Conservation (phyloP, 2,329 filamentous ascomycete species). For the Colletotrichum eremochloae region DNA sequence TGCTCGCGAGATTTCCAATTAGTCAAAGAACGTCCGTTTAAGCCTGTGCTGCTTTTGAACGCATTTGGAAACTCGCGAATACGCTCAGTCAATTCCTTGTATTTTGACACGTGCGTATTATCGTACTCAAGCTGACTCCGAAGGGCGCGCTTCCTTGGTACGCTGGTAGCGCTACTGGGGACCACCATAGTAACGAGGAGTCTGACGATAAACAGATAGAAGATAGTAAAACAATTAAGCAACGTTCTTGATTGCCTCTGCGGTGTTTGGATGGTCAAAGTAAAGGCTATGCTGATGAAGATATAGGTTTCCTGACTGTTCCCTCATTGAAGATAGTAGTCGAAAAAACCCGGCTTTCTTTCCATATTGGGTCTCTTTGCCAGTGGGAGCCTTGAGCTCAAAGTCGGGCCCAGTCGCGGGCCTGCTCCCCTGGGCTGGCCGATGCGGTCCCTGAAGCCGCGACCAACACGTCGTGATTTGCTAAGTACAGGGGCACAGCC, state of each 20-base stretch:
- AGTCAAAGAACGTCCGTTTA: not conserved
- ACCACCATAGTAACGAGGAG: not conserved
- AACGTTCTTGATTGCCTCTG: not conserved
- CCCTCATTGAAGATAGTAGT: not conserved
- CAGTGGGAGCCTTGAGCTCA: not conserved
- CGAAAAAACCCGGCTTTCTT: not conserved
- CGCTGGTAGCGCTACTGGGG: not conserved
- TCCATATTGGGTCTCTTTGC: not conserved
- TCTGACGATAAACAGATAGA: not conserved
- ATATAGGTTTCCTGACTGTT: not conserved
- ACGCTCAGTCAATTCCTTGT: not conserved
- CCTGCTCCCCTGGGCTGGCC: not conserved
- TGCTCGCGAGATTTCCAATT: not conserved
- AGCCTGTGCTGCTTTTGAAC: not conserved
- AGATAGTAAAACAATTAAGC: too few species aligned
- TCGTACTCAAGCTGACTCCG: not conserved
- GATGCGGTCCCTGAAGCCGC: not conserved
- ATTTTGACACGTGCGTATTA: rapidly evolving
- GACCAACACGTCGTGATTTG: not conserved
- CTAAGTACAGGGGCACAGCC: not conserved
- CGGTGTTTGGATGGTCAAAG: too few species aligned
- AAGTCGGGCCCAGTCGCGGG: not conserved
- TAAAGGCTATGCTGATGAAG: not conserved
- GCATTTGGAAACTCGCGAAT: not conserved
- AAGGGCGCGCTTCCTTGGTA: not conserved